These are phyloP conservation scores for Postia placenta DNA, from an alignment of 768 basidiomycete genomes.

Conservation along the genomic window DNA sequence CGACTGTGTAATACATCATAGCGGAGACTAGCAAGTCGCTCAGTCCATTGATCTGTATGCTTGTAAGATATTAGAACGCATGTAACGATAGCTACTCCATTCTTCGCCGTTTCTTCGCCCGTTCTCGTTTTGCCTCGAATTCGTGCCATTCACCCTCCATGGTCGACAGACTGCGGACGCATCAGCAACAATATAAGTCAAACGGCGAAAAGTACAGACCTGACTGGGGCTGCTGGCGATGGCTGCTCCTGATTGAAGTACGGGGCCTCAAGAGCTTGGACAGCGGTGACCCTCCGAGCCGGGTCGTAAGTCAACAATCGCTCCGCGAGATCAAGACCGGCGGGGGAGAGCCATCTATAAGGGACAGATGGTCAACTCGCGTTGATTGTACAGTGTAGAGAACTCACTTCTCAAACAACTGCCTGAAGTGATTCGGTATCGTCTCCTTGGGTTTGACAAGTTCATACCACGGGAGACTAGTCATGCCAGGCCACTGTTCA, in stretches of 20 bases:
- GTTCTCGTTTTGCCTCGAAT: constrained; percentile 88
- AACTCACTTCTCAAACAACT: constrained; percentile 79
- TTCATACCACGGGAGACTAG: constrained; percentile 94
- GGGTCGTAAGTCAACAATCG: constrained; percentile 80
- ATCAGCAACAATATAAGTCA: constrained; percentile 1
- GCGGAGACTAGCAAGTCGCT: constrained; percentile 26
- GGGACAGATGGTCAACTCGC: not conserved
- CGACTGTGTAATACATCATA: constrained; percentile 17
- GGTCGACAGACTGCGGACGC: constrained; percentile 52
- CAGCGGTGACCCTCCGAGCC: constrained; percentile 63
- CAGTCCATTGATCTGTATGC: constrained; percentile 12
- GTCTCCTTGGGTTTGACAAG: constrained; percentile 86
- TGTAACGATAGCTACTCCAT: constrained; percentile 32
- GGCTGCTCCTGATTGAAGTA: constrained; percentile 88
- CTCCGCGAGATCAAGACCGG: constrained; percentile 84
- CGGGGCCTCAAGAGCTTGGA: constrained; percentile 70
- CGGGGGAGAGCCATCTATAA: constrained; percentile 77
- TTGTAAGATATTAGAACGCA: constrained; percentile 19
- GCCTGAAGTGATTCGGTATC: constrained; percentile 71
- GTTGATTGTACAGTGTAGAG: not conserved
- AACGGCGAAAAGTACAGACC: constrained; percentile 44
- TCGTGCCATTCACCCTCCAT: constrained; percentile 98
- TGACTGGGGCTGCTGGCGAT: constrained; percentile 60
- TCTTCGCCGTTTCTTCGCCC: constrained; percentile 74
- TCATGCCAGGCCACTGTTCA: constrained; percentile 77